These are phyloP conservation scores for Phytopythium sindhum DNA, from an alignment of 352 stramenopile genomes.

Conservation along the genomic window DNA sequence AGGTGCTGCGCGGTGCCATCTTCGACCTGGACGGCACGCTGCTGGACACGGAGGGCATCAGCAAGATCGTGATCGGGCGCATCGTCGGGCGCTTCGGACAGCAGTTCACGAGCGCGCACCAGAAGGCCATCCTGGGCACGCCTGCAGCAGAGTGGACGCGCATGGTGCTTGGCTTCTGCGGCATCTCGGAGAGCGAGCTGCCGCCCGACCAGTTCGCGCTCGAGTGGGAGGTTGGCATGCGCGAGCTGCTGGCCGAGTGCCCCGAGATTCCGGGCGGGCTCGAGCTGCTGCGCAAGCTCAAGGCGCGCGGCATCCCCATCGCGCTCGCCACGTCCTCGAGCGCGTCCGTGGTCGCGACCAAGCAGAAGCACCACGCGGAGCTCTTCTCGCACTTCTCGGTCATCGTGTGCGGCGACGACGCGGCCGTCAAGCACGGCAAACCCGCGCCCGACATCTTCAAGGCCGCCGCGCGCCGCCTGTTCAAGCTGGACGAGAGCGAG, in stretches of 20 bases:
- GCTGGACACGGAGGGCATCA: constrained; percentile 78
- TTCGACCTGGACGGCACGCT: constrained; percentile 85
- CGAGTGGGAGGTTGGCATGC: constrained; percentile 63
- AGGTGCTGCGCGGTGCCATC: constrained; percentile 42
- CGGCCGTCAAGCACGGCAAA: constrained; percentile 62
- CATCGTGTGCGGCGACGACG: constrained; percentile 77
- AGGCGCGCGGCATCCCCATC: constrained; percentile 51
- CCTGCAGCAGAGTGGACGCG: constrained; percentile 66
- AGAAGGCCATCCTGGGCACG: constrained; percentile 74
- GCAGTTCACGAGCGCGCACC: constrained; percentile 52
- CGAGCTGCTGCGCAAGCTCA: constrained; percentile 41
- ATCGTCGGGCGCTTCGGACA: constrained; percentile 54
- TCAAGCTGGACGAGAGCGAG: constrained; percentile 31
- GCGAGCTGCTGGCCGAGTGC: constrained; percentile 48
- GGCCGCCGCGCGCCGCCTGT: constrained; percentile 50
- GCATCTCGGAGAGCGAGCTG: constrained; percentile 31
- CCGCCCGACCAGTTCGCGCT: constrained; percentile 51
- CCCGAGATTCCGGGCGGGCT: constrained; percentile 52
- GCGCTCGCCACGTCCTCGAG: constrained; percentile 76
- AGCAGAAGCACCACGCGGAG: constrained; percentile 59
- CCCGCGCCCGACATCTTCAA: constrained; percentile 82
- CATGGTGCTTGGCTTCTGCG: constrained; percentile 51
- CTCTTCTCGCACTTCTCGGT: constrained; percentile 76
- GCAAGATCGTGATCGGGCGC: constrained; percentile 51
- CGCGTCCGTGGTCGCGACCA: constrained; percentile 54